Conservation (phyloP, 192 early-diverging fungal genomes). For the Entomortierella chlamydospora region DNA sequence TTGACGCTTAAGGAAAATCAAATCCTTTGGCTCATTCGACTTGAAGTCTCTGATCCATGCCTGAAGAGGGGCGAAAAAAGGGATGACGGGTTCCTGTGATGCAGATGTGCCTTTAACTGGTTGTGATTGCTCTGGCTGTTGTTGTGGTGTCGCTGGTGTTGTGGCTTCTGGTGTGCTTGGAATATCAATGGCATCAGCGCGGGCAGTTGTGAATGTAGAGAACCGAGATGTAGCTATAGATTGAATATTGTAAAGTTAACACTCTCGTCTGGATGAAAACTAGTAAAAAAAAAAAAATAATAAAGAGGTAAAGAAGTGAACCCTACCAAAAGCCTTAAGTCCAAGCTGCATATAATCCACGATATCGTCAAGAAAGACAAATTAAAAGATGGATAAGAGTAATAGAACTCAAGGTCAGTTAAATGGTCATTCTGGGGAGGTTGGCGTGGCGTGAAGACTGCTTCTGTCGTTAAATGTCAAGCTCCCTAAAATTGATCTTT, state of each 20-base stretch:
- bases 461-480: too few species aligned
- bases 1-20: constrained; percentile 75
- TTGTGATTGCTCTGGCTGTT: neutral
- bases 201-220: constrained; percentile 38
- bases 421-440: too few species aligned
- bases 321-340: constrained; percentile 37
- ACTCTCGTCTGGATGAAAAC: too few species aligned
- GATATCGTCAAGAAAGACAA: too few species aligned
- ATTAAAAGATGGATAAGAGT: too few species aligned
- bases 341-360: neutral
- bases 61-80: constrained; percentile 66
- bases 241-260: neutral
- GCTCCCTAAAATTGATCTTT: too few species aligned
- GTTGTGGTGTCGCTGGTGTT: constrained; percentile 5
- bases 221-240: constrained; percentile 22
- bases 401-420: too few species aligned
- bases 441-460: neutral
- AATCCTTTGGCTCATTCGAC: constrained; percentile 74
- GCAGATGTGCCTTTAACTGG: neutral
- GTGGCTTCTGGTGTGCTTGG: constrained; percentile 3
- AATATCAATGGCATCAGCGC: constrained; percentile 33
- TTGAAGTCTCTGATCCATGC: constrained; percentile 83
- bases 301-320: neutral
- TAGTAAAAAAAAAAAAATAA: neutral
- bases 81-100: constrained; percentile 17